Percentiles rank a stretch among this genome's conserved stretches.
Conservation (phyloP, 805 yeast genomes). For the Nakazawaea siamensis region DNA sequence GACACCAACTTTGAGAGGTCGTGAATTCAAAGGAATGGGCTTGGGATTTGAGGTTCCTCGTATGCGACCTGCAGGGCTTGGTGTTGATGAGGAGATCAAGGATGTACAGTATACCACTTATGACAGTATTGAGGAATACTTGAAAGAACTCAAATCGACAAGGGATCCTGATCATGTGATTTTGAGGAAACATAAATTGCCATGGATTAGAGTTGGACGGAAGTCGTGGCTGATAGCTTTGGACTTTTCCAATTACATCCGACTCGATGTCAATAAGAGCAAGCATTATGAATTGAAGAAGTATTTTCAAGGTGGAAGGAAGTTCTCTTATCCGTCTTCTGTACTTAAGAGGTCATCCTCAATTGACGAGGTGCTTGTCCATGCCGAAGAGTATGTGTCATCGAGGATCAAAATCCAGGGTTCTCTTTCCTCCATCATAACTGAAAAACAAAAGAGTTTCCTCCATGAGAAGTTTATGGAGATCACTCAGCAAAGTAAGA, state of each 20-base stretch:
- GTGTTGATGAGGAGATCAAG: conserved; percentile 3
- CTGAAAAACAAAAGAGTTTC: conserved; percentile 17
- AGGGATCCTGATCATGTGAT: conserved; percentile 2
- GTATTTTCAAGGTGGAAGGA: conserved; percentile 4
- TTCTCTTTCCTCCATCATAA: conserved; percentile 10
- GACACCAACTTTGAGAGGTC: conserved; percentile 44
- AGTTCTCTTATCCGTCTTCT: not conserved
- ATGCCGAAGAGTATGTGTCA: conserved; percentile 11
- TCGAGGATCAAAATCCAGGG: not conserved
- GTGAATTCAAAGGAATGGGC: conserved; percentile 1
- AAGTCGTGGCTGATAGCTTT: conserved; percentile 9
- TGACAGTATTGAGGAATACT: conserved; percentile 8
- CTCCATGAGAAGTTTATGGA: conserved; percentile 12
- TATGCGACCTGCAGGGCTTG: conserved; percentile 19
- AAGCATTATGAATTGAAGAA: conserved; percentile 8
- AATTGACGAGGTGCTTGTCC: conserved; percentile 13
- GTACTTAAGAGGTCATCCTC: conserved; percentile 10
- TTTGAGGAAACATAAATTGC: conserved; percentile 5
- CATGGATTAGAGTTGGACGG: conserved; percentile 10
- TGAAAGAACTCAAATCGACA: conserved; percentile 3
- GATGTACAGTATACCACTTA: conserved; percentile 8
- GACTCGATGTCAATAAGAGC: conserved; percentile 8
- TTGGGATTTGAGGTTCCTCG: conserved; percentile 39
- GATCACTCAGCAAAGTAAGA: conserved; percentile 14
- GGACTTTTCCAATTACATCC: conserved; percentile 4